These are phyloP conservation scores for Tephrocybe sp. DNA, from an alignment of 768 basidiomycete genomes.

Conservation along the genomic window DNA sequence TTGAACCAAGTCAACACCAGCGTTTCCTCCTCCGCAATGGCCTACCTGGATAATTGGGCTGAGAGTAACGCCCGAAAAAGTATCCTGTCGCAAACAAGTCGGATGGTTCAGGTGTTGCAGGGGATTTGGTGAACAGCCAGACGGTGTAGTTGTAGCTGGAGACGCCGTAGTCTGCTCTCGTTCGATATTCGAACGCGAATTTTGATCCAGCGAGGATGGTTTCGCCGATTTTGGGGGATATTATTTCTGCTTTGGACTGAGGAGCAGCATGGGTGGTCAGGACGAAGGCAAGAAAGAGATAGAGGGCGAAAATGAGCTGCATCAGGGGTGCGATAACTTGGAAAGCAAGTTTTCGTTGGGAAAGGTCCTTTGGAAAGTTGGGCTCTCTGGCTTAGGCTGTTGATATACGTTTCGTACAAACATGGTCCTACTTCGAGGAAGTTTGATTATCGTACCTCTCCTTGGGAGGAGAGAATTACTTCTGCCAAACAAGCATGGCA, in stretches of 20 bases:
- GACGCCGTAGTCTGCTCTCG: conserved; percentile 39
- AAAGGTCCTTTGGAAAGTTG: too few species aligned
- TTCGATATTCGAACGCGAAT: conserved; percentile 40
- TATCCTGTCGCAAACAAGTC: conserved; percentile 35
- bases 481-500: too few species aligned
- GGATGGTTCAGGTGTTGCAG: conserved; percentile 22
- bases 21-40: not conserved
- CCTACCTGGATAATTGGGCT: conserved; percentile 43
- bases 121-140: conserved; percentile 35
- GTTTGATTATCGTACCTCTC: too few species aligned
- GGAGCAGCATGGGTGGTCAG: not conserved
- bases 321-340: not conserved
- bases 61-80: conserved; percentile 45
- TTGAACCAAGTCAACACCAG: not conserved
- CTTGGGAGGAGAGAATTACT: too few species aligned
- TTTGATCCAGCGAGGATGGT: conserved; percentile 36
- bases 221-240: conserved; percentile 27
- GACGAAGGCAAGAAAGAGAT: not conserved
- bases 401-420: too few species aligned
- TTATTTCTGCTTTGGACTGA: conserved; percentile 10
- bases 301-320: not conserved
- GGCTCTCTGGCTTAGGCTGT: too few species aligned
- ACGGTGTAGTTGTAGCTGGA: conserved; percentile 43
- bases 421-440: too few species aligned
- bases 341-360: too few species aligned